Conservation (phyloP, 257 asterid genomes). For the Nicotiana obtusifolia region DNA sequence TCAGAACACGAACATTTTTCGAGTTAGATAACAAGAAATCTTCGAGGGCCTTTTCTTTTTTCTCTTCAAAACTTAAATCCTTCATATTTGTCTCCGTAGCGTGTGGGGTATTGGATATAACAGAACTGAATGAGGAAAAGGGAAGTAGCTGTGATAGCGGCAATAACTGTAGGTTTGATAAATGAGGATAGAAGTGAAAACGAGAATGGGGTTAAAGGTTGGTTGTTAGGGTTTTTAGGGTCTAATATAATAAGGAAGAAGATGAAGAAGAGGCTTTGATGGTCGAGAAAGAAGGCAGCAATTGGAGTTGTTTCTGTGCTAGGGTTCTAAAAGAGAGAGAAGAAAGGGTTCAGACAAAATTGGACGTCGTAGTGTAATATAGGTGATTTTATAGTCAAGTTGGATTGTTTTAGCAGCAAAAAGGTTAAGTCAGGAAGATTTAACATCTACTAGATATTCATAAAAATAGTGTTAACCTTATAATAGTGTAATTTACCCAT, state of each 20-base stretch:
- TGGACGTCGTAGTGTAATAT: neutral
- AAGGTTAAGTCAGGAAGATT: neutral
- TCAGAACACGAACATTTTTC: slow-evolving; percentile 36
- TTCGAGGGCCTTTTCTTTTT: no score
- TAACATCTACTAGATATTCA: no score
- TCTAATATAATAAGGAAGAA: neutral
- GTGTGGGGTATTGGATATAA: neutral
- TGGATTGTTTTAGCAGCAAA: neutral
- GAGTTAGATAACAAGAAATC: slow-evolving; percentile 33
- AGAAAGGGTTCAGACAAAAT: neutral
- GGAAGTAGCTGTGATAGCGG: neutral
- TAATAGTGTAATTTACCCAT: no score
- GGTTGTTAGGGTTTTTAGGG: neutral
- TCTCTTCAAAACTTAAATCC: slow-evolving; percentile 29
- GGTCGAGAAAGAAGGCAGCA: neutral
- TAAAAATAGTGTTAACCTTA: no score
- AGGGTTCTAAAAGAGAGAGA: neutral
- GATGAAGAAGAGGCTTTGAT: neutral
- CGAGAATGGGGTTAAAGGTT: neutral
- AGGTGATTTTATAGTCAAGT: neutral
- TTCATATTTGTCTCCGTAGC: neutral
- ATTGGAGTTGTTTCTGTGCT: no score
- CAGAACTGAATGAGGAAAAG: no score
- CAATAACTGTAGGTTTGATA: neutral
- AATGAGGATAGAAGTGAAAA: neutral